These are phyloP conservation scores for Diddensiella transvaalensis DNA, from an alignment of 805 yeast genomes.

Conservation along the genomic window DNA sequence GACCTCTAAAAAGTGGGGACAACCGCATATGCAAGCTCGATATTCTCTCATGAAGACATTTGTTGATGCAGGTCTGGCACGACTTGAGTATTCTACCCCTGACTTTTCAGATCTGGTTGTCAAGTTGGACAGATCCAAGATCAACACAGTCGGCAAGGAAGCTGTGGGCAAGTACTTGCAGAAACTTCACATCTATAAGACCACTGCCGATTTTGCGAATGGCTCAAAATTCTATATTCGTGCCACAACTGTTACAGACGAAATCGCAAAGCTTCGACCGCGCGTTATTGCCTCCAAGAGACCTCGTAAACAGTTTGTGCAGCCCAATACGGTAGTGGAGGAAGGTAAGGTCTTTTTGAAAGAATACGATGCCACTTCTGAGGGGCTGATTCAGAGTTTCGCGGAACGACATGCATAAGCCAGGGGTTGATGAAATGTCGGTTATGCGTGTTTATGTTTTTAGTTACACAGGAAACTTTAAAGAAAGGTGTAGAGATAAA, in stretches of 20 bases:
- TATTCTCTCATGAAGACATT: conserved; percentile 78
- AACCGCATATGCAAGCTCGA: conserved; percentile 92
- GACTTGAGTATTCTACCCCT: conserved; percentile 48
- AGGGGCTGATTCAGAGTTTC: conserved; percentile 78
- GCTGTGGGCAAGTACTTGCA: conserved; percentile 68
- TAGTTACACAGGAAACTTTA: no score
- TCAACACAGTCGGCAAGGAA: conserved; percentile 64
- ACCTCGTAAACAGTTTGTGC: conserved; percentile 82
- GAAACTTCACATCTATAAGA: conserved; percentile 74
- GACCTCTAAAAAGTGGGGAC: conserved; percentile 79
- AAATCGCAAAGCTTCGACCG: conserved; percentile 62
- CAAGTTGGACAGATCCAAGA: conserved; percentile 56
- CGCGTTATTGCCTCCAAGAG: conserved; percentile 65
- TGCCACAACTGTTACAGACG: conserved; percentile 57
- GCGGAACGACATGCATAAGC: conserved; percentile 50
- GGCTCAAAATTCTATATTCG: conserved; percentile 64
- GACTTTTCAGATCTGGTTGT: conserved; percentile 59
- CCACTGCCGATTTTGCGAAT: conserved; percentile 64
- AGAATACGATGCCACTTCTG: conserved; percentile 70
- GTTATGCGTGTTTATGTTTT: no score
- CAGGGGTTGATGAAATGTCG: no score
- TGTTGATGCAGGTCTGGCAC: conserved; percentile 57
- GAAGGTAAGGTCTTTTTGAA: conserved; percentile 49
- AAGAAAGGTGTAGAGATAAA: no score
- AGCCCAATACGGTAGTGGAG: conserved; percentile 63